A percentile compares a stretch with the other conserved stretches of the same genome.
These are phyloP conservation scores for Lasiosphaeria miniovina DNA, from an alignment of 495 filamentous ascomycete species.

Conservation along the genomic window DNA sequence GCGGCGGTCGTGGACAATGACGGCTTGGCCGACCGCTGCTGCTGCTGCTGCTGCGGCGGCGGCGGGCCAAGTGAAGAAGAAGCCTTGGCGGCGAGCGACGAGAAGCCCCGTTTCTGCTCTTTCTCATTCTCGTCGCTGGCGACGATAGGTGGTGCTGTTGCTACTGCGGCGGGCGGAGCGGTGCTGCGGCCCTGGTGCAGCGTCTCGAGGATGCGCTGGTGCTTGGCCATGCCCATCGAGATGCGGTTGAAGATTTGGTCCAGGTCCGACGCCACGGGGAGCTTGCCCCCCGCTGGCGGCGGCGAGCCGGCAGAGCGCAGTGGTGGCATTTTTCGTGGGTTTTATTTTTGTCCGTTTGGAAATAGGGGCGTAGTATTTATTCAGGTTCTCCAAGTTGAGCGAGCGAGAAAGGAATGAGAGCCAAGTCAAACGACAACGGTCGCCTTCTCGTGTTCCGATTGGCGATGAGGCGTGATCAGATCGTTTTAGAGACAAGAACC, in stretches of 20 bases:
- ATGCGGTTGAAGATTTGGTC: constrained; percentile 38
- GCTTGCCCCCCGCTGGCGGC: constrained; percentile 2
- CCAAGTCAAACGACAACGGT: too few species aligned
- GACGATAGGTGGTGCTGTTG: not conserved
- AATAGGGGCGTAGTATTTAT: not conserved
- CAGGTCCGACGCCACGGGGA: constrained; percentile 30
- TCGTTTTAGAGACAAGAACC: too few species aligned
- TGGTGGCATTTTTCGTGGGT: not conserved
- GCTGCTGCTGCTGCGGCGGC: not conserved
- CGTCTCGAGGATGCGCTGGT: constrained; percentile 13
- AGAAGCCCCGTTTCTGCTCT: constrained; percentile 15
- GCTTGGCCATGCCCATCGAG: constrained; percentile 18
- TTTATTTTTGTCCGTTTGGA: not conserved
- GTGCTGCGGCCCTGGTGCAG: constrained; percentile 13
- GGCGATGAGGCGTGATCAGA: too few species aligned
- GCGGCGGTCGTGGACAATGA: not conserved
- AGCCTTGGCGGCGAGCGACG: constrained; percentile 15
- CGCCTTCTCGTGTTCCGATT: too few species aligned
- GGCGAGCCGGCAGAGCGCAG: not conserved
- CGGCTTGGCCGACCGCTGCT: not conserved
- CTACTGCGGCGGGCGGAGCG: constrained; percentile 10
- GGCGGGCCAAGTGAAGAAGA: not conserved
- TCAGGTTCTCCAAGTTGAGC: not conserved
- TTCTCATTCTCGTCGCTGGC: not conserved
- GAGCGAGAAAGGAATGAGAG: not conserved